Percentiles rank a stretch among this genome's conserved stretches.
phyloP scores from a whole-genome alignment of 148 eudicot species.

The Rhododendron griersonianum region DNA sequence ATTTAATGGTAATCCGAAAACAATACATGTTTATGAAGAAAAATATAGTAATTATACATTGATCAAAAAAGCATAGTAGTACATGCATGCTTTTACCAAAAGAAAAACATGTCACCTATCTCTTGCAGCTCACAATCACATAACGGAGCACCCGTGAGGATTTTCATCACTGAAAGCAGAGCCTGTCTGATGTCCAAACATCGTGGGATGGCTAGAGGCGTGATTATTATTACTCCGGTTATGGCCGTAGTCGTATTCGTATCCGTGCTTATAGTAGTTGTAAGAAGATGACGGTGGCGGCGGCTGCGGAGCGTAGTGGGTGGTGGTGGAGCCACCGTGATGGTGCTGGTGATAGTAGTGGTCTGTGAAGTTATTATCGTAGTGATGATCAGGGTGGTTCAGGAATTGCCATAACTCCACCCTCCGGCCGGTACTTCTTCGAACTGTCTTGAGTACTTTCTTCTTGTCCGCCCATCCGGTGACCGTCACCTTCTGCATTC shows the following conservation, averaged over 20 bases:
- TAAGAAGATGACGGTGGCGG: conserved; percentile 25
- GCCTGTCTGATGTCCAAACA: conserved; percentile 35
- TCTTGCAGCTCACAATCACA: conserved; percentile 24
- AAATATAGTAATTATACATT: not conserved
- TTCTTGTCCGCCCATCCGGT: conserved; percentile 60
- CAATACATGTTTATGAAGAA: not conserved
- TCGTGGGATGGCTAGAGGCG: conserved; percentile 15
- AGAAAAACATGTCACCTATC: not conserved
- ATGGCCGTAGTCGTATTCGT: conserved; percentile 14
- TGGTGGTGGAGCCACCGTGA: conserved; percentile 22
- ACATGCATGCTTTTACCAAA: not conserved
- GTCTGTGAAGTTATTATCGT: conserved; percentile 12
- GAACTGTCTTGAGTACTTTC: conserved; percentile 55
- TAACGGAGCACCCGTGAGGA: conserved; percentile 55
- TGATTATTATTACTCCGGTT: conserved; percentile 9
- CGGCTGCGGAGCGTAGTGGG: conserved; percentile 10
- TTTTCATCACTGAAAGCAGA: conserved; percentile 72
- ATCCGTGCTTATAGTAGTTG: conserved; percentile 66
- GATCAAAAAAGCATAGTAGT: too few species aligned
- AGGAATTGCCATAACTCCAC: conserved; percentile 74
- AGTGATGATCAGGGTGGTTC: conserved; percentile 32
- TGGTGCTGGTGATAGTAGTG: conserved; percentile 19
- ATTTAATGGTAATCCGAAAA: not conserved
- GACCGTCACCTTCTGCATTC: conserved; percentile 69
- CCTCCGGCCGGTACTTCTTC: conserved; percentile 47